Evolutionary conservation across 768 basidiomycete species (phyloP).

Genomic region (Stropharia rugosoannulata): DNA sequence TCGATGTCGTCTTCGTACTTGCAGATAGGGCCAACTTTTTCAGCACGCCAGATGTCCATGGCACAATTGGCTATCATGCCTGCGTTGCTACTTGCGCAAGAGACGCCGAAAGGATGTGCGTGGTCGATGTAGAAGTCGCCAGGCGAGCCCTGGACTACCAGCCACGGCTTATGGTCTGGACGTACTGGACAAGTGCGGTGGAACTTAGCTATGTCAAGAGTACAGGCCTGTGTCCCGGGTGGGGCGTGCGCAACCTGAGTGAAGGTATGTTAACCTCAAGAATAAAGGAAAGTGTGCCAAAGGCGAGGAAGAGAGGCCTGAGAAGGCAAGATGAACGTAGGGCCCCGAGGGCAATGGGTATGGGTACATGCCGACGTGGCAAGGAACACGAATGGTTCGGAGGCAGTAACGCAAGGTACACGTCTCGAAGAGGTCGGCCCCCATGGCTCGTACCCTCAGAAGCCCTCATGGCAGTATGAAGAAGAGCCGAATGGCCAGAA

Average conservation of each 20-base stretch:
- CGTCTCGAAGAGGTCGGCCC: too few species aligned
- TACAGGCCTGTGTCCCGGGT: slow-evolving; percentile 27
- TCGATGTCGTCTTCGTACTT: slow-evolving; percentile 8
- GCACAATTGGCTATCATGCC: slow-evolving; percentile 27
- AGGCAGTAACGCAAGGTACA: too few species aligned
- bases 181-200: slow-evolving; percentile 30
- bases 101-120: slow-evolving; percentile 25
- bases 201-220: slow-evolving; percentile 30
- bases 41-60: slow-evolving; percentile 19
- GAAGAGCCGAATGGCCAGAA: too few species aligned
- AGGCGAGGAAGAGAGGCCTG: slow-evolving; percentile 1
- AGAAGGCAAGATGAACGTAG: not conserved
- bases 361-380: too few species aligned
- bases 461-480: too few species aligned
- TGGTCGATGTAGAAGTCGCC: slow-evolving; percentile 32
- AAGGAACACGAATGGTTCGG: too few species aligned
- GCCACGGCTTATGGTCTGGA: slow-evolving; percentile 31
- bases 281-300: too few species aligned
- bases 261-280: slow-evolving; percentile 14
- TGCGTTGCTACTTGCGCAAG: slow-evolving; percentile 29
- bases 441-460: too few species aligned
- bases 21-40: slow-evolving; percentile 1
- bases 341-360: too few species aligned
- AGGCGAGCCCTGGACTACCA: slow-evolving; percentile 23
- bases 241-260: slow-evolving; percentile 26